Percentiles rank a stretch among this genome's conserved stretches.
phyloP scores from a whole-genome alignment of 495 filamentous ascomycete genomes.

The Paragyromitra xinjiangensis region DNA sequence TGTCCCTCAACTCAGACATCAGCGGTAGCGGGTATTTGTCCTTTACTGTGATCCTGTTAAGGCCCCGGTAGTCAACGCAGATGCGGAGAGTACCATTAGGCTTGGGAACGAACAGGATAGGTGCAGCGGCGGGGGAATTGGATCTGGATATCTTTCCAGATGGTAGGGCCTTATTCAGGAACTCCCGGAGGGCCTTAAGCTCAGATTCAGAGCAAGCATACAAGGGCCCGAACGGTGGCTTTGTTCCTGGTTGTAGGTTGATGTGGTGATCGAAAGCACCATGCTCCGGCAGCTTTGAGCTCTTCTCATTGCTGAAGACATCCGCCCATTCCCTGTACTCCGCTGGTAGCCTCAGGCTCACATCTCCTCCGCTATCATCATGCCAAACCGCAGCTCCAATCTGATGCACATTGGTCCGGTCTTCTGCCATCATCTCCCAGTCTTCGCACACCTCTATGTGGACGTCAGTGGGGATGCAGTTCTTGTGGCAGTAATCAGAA shows the following conservation, averaged over 20 bases:
- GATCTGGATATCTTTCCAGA: too few species aligned
- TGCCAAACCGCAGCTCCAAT: background rate
- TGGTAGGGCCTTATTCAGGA: too few species aligned
- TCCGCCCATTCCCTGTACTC: background rate
- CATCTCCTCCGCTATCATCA: background rate
- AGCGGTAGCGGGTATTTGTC: background rate
- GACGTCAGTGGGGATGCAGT: too few species aligned
- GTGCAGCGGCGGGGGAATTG: too few species aligned
- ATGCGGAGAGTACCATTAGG: background rate
- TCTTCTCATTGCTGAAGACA: background rate
- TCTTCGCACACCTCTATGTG: background rate
- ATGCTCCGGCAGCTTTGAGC: background rate
- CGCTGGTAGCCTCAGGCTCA: background rate
- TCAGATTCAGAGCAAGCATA: too few species aligned
- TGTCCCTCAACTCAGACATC: background rate
- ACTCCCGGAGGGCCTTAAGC: too few species aligned
- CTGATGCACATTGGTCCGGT: background rate
- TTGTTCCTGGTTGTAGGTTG: background rate
- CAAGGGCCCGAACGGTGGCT: background rate
- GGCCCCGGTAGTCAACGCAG: background rate
- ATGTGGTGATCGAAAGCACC: background rate
- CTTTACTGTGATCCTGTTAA: background rate
- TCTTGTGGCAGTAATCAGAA: too few species aligned
- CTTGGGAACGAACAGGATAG: background rate
- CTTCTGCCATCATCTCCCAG: background rate